Percentiles rank a stretch among this genome's conserved stretches.
Conservation (phyloP, 768 basidiomycete species). For the Imleria badia region DNA sequence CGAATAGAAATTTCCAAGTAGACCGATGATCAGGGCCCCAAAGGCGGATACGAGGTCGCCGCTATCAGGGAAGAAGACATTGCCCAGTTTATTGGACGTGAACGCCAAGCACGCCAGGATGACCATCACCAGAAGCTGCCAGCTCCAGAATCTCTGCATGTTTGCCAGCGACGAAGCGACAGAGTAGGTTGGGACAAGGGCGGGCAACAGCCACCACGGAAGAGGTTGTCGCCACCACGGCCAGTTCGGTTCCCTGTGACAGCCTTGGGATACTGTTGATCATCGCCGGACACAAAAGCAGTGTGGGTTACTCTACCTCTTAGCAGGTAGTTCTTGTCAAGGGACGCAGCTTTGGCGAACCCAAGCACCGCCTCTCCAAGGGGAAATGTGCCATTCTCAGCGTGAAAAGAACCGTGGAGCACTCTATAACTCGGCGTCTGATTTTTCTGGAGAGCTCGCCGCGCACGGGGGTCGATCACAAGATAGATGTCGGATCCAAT, state of each 20-base stretch:
- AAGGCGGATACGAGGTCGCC: conserved; percentile 76
- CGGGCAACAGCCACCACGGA: conserved; percentile 79
- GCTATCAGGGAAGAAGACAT: conserved; percentile 58
- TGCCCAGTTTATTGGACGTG: conserved; percentile 65
- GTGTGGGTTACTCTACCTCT: conserved; percentile 21
- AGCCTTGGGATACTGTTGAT: conserved; percentile 50
- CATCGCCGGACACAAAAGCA: conserved; percentile 19
- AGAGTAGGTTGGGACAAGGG: conserved; percentile 78
- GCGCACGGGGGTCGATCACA: conserved; percentile 61
- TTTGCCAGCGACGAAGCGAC: conserved; percentile 72
- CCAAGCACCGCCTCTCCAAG: conserved; percentile 47
- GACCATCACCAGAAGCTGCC: conserved; percentile 78
- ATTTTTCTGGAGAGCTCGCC: conserved; percentile 33
- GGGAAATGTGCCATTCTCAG: conserved; percentile 47
- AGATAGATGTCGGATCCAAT: conserved; percentile 83
- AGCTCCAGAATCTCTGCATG: conserved; percentile 67
- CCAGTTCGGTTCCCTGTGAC: conserved; percentile 71
- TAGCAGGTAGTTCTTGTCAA: conserved; percentile 30
- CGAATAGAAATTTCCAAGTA: conserved; percentile 82
- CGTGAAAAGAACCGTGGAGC: conserved; percentile 54
- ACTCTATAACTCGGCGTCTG: conserved; percentile 40
- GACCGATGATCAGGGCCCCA: conserved; percentile 75
- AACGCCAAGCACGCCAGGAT: conserved; percentile 77
- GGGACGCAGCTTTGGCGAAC: conserved; percentile 37
- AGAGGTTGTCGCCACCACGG: conserved; percentile 76